Evolutionary conservation across 495 filamentous ascomycete genomes (phyloP).

Genomic region (Lophium mytilinum): DNA sequence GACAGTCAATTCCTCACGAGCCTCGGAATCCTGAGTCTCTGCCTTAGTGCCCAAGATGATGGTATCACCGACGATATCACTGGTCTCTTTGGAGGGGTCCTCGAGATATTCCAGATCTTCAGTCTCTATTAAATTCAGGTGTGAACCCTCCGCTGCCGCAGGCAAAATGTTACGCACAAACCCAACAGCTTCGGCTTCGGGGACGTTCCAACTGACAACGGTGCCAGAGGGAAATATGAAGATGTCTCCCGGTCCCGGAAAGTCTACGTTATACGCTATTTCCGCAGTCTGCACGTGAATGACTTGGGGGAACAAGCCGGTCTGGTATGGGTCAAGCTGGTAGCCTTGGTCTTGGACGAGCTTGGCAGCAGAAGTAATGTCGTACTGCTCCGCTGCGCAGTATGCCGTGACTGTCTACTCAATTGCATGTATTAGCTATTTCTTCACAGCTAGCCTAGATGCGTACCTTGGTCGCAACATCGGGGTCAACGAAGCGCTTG

Average conservation of each 20-base stretch:
- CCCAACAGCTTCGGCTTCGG: slow-evolving; percentile 58
- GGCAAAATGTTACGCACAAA: slow-evolving; percentile 67
- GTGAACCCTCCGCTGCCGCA: slow-evolving; percentile 67
- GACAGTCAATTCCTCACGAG: background rate
- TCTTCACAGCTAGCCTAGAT: background rate
- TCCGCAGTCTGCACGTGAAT: slow-evolving; percentile 57
- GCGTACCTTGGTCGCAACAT: slow-evolving; percentile 32
- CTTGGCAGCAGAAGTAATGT: slow-evolving; percentile 62
- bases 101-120: slow-evolving; percentile 86
- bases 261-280: slow-evolving; percentile 51
- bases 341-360: slow-evolving; percentile 66
- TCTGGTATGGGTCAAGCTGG: slow-evolving; percentile 52
- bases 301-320: slow-evolving; percentile 57
- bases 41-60: slow-evolving; percentile 78
- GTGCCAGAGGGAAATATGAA: slow-evolving; percentile 97
- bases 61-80: slow-evolving; percentile 76
- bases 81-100: slow-evolving; percentile 65
- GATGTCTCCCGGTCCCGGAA: slow-evolving; percentile 63
- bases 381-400: slow-evolving; percentile 78
- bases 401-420: slow-evolving; percentile 63
- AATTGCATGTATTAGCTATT: background rate
- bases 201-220: slow-evolving; percentile 84
- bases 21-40: slow-evolving; percentile 12
- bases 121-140: slow-evolving; percentile 61
- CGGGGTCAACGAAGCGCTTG: slow-evolving; percentile 32